These are phyloP conservation scores for Ehretia macrophylla DNA, from an alignment of 257 asterid genomes.

Conservation along the genomic window DNA sequence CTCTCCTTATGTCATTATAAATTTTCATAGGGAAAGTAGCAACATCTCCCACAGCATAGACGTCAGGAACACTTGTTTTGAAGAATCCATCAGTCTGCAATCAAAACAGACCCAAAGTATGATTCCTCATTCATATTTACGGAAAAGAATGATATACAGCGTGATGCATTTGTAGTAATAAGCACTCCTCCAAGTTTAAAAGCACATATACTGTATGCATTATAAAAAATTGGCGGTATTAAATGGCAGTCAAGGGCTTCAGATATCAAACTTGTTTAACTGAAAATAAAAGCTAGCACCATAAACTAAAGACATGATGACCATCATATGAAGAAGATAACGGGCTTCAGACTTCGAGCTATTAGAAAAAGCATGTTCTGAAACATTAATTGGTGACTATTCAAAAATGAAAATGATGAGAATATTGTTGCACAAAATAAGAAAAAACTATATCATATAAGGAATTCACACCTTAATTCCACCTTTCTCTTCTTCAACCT, in stretches of 20 bases:
- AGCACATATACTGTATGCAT: no score
- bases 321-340: no score
- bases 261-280: no score
- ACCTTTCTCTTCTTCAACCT: conserved; percentile 89
- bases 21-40: conserved; percentile 81
- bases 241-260: no score
- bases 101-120: neutral
- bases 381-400: neutral
- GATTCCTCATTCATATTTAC: neutral
- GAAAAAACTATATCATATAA: neutral
- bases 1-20: conserved; percentile 67
- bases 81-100: conserved; percentile 81
- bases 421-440: neutral
- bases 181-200: no score
- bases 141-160: no score
- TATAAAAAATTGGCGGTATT: no score
- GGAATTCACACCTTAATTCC: conserved; percentile 73
- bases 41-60: conserved; percentile 85
- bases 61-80: conserved; percentile 61
- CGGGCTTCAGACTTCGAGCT: no score
- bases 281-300: no score
- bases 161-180: no score
- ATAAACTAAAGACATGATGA: no score
- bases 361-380: no score
- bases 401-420: conserved; percentile 1